Conservation (phyloP, 768 basidiomycete genomes). For the Russula foetens region DNA sequence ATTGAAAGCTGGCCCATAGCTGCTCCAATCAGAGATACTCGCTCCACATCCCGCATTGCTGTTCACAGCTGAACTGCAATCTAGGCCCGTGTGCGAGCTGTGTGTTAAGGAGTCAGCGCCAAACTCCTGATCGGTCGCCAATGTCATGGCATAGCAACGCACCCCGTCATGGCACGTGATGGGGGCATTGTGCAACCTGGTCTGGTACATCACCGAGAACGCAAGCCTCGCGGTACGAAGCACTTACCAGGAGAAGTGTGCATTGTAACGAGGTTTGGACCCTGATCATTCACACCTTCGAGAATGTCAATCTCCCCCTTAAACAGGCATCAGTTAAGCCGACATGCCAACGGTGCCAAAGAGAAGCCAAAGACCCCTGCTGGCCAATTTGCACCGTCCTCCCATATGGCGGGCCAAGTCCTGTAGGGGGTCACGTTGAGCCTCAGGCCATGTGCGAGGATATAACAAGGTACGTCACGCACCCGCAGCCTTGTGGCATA, state of each 20-base stretch:
- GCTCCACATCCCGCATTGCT: conserved; percentile 54
- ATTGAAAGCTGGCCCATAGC: conserved; percentile 54
- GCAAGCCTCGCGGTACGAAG: neutral
- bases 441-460: neutral
- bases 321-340: conserved; percentile 22
- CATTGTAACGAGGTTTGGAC: conserved; percentile 43
- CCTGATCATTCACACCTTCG: conserved; percentile 50
- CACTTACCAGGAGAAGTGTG: conserved; percentile 39
- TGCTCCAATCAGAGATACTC: conserved; percentile 23
- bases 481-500: conserved; percentile 59
- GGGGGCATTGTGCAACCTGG: conserved; percentile 47
- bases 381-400: conserved; percentile 44
- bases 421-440: conserved; percentile 5
- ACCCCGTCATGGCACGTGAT: conserved; percentile 41
- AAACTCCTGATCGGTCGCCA: neutral
- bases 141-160: conserved; percentile 6
- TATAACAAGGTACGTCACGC: conserved; percentile 18
- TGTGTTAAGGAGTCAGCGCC: neutral
- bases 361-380: conserved; percentile 25
- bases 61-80: conserved; percentile 43
- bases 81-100: conserved; percentile 29
- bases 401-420: conserved; percentile 55
- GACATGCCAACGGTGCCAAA: neutral
- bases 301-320: conserved; percentile 47
- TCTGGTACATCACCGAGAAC: neutral